Base-by-base conservation (phyloP, 768 basidiomycete species). In the Lanmaoa rubissima region DNA sequence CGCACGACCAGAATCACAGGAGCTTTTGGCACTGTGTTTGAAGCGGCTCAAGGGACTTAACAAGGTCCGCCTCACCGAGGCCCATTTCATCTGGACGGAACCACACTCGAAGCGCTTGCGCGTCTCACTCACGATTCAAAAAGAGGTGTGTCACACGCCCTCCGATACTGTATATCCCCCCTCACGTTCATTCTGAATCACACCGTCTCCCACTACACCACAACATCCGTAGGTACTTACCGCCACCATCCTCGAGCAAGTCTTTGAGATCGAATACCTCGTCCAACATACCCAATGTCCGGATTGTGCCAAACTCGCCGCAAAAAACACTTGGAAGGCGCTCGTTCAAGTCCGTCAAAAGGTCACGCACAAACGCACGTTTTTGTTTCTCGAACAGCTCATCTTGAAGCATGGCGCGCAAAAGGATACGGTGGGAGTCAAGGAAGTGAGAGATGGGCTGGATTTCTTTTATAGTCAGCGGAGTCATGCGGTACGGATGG, bases 1-100 rank as follows among this genome's bases (percentile, higher is more conserved):
- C 47, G 92, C 90, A 24, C 84, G 83, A 54, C 92, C 90, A 0
- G 97, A 99, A 77, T 96, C 93, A 0, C 77, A 96, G 51, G 95
- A 98, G 68, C 80, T 99, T 26, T 81, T 99, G 34, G 91, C 96
- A 4, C 87, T 98, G 55, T 98, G 97, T 72, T 75, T 99, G 56
- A 92, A 91, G 70, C 96, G 95, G 72, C 84, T 98, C 65, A 96
- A 95, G 69, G 94, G 94, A 3, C 78, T 98, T 24, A 88, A 85
- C 65, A 95, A 93, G 78, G 94, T 98, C 28, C 90, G 96, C 48
- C 75, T 99, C 42, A 95, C 97, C n/a, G 96, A 98, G 60, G 97
- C 97, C 2, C 92, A 94, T 61, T 98, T 98, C 72, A 93, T 98
- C 66, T 99, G 97, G 97, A 99, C 97, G 21, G 97, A 99, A 69